Evolutionary conservation across 371 early-diverging fungal genomes (phyloP).

Genomic region (Mortierella sp.): DNA sequence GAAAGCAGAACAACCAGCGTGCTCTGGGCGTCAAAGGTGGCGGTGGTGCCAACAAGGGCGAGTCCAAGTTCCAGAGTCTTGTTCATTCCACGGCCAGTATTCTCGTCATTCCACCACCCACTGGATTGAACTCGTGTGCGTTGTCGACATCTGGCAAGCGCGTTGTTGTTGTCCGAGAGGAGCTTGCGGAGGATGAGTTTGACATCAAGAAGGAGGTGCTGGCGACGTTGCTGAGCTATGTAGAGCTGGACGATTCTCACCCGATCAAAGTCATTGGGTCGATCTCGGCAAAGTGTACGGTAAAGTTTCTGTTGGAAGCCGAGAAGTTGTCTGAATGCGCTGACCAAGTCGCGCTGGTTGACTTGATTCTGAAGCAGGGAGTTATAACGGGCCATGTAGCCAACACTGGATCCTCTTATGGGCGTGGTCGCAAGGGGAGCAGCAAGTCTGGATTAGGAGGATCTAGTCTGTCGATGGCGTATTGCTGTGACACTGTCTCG

Average conservation of each 20-base stretch:
- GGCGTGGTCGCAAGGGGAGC: constrained; percentile 23
- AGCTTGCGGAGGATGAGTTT: constrained; percentile 40
- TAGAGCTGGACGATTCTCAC: constrained; percentile 43
- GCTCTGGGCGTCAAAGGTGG: constrained; percentile 16
- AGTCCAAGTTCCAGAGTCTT: constrained; percentile 23
- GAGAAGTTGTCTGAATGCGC: constrained; percentile 31
- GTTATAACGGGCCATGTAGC: constrained; percentile 36
- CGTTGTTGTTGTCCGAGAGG: constrained; percentile 44
- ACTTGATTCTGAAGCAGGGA: constrained; percentile 44
- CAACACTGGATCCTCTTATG: constrained; percentile 18
- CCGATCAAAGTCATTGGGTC: constrained; percentile 45
- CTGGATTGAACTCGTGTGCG: background rate
- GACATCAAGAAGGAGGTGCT: constrained; percentile 56
- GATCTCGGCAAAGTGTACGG: constrained; percentile 46
- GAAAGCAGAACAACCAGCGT: constrained; percentile 35
- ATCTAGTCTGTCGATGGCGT: constrained; percentile 46
- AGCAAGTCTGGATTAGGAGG: constrained; percentile 28
- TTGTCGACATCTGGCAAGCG: background rate
- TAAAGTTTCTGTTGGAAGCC: constrained; percentile 36
- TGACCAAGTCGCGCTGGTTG: constrained; percentile 28
- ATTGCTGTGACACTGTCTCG: constrained; percentile 46
- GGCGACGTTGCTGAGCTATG: constrained; percentile 50
- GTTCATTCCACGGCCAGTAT: constrained; percentile 33
- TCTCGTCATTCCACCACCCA: constrained; percentile 37
- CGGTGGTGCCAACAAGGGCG: constrained; percentile 19